These are phyloP conservation scores for Zarea fungicola DNA, from an alignment of 2,329 filamentous ascomycete genomes.

Conservation along the genomic window DNA sequence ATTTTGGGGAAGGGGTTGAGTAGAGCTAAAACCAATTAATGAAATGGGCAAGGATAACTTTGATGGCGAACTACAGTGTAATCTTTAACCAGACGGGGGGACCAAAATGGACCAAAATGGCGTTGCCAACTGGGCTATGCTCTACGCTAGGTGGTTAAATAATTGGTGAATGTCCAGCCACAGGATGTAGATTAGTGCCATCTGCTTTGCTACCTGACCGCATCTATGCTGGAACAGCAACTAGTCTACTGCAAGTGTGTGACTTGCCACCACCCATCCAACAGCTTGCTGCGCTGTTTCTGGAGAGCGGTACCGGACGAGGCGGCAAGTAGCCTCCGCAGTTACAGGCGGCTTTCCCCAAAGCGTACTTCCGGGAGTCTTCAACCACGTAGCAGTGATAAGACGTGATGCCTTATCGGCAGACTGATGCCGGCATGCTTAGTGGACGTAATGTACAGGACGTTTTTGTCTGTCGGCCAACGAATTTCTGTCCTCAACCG, in stretches of 20 bases:
- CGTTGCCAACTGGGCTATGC: background rate
- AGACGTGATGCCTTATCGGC: background rate
- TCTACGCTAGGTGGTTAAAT: background rate
- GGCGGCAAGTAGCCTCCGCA: background rate
- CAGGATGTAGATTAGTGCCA: constrained; percentile 8
- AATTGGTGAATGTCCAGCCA: too few species aligned
- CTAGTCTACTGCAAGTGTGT: constrained; percentile 6
- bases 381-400: background rate
- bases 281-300: constrained; percentile 10
- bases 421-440: background rate
- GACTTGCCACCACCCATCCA: constrained; percentile 2
- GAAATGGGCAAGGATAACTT: constrained; percentile 1
- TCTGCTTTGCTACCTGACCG: constrained; percentile 8
- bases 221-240: constrained; percentile 2
- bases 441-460: too few species aligned
- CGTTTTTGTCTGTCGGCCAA: too few species aligned
- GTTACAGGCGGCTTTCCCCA: background rate
- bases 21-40: too few species aligned
- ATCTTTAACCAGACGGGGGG: background rate
- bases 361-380: background rate
- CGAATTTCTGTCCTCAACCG: too few species aligned
- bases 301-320: constrained; percentile 9
- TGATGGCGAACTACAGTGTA: constrained; percentile 5
- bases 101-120: background rate
- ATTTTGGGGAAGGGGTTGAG: too few species aligned